Percentiles rank a stretch among this genome's conserved stretches.
phyloP scores from a whole-genome alignment of 1,284 basidiomycete genomes.

The Afroboletus lepidellus region DNA sequence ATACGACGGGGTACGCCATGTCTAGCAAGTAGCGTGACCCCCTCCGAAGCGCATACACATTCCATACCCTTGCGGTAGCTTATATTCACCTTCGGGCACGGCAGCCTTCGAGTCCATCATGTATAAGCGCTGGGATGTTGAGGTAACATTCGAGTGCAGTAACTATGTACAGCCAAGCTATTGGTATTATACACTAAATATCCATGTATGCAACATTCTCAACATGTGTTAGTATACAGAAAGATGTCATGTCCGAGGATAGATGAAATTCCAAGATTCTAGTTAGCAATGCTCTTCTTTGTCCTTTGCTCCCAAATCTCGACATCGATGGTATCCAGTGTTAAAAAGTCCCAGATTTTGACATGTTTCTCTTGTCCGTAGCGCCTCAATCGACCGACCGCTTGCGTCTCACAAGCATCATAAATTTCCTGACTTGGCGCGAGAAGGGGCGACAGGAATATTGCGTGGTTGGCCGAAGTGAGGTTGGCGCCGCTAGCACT shows the following conservation, averaged over 20 bases:
- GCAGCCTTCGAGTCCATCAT: not conserved
- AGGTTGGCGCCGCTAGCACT: slow-evolving; percentile 92
- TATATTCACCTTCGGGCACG: not conserved
- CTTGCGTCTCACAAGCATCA: slow-evolving; percentile 85
- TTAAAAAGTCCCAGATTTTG: slow-evolving; percentile 79
- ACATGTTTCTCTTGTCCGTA: slow-evolving; percentile 85
- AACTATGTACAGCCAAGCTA: not conserved
- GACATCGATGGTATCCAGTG: slow-evolving; percentile 81
- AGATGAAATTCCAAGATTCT: slow-evolving; percentile 13
- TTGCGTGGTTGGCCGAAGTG: slow-evolving; percentile 91
- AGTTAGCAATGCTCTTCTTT: slow-evolving; percentile 32
- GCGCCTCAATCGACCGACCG: slow-evolving; percentile 83
- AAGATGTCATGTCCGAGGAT: slow-evolving; percentile 6
- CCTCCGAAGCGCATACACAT: not conserved
- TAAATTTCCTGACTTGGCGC: slow-evolving; percentile 79
- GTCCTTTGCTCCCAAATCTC: slow-evolving; percentile 66
- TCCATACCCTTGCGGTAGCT: slow-evolving; percentile 28
- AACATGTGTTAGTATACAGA: slow-evolving; percentile 12
- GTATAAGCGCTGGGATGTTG: not conserved
- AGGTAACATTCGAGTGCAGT: not conserved
- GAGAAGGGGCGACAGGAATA: slow-evolving; percentile 90
- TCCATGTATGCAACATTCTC: slow-evolving; percentile 2
- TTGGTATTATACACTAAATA: not conserved
- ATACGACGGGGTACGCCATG: slow-evolving; percentile 80
- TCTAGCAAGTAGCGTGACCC: slow-evolving; percentile 60